Base-by-base conservation (phyloP, 805 yeast genomes). In the Candida sphagnicola region DNA sequence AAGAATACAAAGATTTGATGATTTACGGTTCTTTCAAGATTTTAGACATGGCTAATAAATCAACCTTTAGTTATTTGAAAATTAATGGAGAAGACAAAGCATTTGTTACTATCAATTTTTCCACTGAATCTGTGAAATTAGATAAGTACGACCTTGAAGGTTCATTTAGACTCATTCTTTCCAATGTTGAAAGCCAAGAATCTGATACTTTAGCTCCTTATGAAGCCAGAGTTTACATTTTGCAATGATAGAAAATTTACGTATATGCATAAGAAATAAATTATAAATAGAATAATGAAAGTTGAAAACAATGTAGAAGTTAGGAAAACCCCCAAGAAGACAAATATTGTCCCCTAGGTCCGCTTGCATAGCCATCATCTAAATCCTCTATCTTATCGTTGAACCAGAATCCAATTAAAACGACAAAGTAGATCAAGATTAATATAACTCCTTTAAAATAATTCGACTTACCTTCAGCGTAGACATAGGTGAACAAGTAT, bases 381-480 rank as follows among this genome's bases (percentile, higher is more conserved):
- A 68, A 44, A 6, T 40, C 49, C 26, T 55, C 70, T 18, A 67
- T 62, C 32, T 56, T 51, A 45, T 65, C 71, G 43, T 68, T 77
- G 48, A 84, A 79, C 68, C 78, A 89, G 61, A 91, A 90, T 0
- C 98, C 99, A 35, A 78, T 66, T 39, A 87, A 65, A 8, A 86
- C 79, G 24, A 86, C 87, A 26, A 79, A 53, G 56, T 91, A 91
- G 23, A 86, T 73, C 46, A 93, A 73, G 10, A 91, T 78, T 56
- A 91, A 66, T 48, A 93, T 87, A 12, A 90, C 82, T 1, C 99
- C 98, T 60, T 93, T 93, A 74, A 93, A 91, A 59, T 93, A 93
- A 57, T 93, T 93, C 21, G 95, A 84, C 56, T 90, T 89, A 2
- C 99, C 99, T 57, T 93, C 99, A 0, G 96, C 95, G 59, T 93